Base-by-base conservation (phyloP, 495 filamentous ascomycete genomes). In the Aspergillus sparsus region DNA sequence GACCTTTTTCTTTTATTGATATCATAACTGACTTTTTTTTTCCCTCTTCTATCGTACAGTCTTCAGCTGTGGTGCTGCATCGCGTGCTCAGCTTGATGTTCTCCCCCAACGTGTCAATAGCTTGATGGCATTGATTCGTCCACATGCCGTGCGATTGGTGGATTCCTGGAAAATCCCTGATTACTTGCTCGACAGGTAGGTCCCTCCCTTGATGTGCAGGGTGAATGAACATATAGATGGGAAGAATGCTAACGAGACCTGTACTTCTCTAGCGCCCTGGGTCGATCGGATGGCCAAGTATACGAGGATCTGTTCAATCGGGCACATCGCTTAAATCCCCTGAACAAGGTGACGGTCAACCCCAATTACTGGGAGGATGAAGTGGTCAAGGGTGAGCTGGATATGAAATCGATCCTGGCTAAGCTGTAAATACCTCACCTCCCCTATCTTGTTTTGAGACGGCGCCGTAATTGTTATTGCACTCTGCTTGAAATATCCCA, bases 131-230 rank as follows among this genome's bases (percentile, higher is more conserved):
- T 61, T 70, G 31, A 68, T 80, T 6, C 63, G 78, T 49, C 78
- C 78, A 9, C 78, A 82, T 62, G 78, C 77, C 1, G 78, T 82
- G 16, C 71, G 68, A 21, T 57, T 81, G 16, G 77, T 82, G 7
- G 77, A 80, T 53, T 68, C 72, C 2, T 82, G 78, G 78, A 70
- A 67, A 54, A 74, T 82, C 52, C 79, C 79, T 5, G 79, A 80
- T 58, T 82, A 72, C 53, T 51, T 81, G 10, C 68, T 81, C 0
- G 77, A 80, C 44, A 80, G 75, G 71, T 73, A 44, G 15, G 55
- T 32, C 39, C 11, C 12, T 12, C 42, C 27, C 9, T 35, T 13
- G 9, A 27, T 27, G 21, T 27, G 21, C 21, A 27, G 21, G n/a
- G n/a, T n/a, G n/a, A n/a, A 27, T 27, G 21, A 27, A 27, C 21